Evolutionary conservation across 2,329 filamentous ascomycete genomes (phyloP).

Genomic region (Aspergillus proliferans): DNA sequence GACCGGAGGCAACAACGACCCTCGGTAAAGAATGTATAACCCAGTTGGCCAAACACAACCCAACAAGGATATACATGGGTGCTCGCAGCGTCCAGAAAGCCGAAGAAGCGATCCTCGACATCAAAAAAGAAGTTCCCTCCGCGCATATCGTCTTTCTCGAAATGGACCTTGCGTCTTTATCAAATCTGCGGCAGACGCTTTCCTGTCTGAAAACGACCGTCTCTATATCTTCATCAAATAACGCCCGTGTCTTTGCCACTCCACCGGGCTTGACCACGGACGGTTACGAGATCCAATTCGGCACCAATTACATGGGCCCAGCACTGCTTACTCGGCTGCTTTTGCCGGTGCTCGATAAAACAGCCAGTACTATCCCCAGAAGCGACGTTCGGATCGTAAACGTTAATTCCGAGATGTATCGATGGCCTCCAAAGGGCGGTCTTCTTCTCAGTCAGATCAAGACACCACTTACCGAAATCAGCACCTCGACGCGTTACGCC

Average conservation of each 20-base stretch:
- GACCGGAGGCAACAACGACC: slow-evolving; percentile 43
- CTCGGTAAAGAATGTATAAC: slow-evolving; percentile 42
- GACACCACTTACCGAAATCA: slow-evolving; percentile 3
- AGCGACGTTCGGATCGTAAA: slow-evolving; percentile 17
- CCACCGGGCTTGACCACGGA: slow-evolving; percentile 18
- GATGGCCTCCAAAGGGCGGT: slow-evolving; percentile 9
- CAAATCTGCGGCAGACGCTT: slow-evolving; percentile 7
- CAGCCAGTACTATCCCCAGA: slow-evolving; percentile 1
- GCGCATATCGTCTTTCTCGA: slow-evolving; percentile 3
- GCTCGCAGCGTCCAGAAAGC: slow-evolving; percentile 6
- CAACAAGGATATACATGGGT: slow-evolving; percentile 5
- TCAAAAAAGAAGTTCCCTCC: background rate
- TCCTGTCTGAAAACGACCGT: slow-evolving; percentile 6
- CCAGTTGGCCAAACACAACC: slow-evolving; percentile 4
- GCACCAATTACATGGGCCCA: slow-evolving; percentile 24
- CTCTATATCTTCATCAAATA: slow-evolving; percentile 25
- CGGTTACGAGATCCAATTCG: slow-evolving; percentile 27
- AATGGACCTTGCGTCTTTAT: slow-evolving; percentile 13
- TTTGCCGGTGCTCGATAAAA: slow-evolving; percentile 14
- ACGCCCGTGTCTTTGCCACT: slow-evolving; percentile 25
- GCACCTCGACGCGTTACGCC: slow-evolving; percentile 10
- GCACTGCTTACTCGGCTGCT: slow-evolving; percentile 21
- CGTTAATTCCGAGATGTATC: slow-evolving; percentile 14
- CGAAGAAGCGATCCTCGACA: slow-evolving; percentile 1
- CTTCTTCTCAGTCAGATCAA: slow-evolving; percentile 14